These are phyloP conservation scores for Blastobotrys apis DNA, from an alignment of 1,139 yeast species.

Conservation along the genomic window DNA sequence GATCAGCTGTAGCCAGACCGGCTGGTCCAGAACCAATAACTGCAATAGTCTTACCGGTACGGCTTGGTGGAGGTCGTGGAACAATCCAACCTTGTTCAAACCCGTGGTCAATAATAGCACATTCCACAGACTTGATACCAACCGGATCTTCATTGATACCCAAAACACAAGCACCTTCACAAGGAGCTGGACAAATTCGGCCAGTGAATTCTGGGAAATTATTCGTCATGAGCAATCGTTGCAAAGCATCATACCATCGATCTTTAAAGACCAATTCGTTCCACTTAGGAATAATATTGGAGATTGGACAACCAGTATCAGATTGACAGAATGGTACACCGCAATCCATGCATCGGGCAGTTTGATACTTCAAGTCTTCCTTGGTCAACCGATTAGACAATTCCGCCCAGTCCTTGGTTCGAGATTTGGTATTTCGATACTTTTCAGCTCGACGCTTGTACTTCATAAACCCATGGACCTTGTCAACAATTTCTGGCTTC, in stretches of 20 bases:
- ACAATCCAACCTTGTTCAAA: constrained; percentile 95
- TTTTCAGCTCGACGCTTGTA: constrained; percentile 85
- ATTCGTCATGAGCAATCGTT: constrained; percentile 89
- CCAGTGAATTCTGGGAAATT: constrained; percentile 99
- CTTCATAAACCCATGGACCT: constrained; percentile 86
- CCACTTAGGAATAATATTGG: constrained; percentile 97
- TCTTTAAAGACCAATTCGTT: constrained; percentile 93
- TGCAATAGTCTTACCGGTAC: constrained; percentile 85
- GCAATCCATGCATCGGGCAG: constrained; percentile 99
- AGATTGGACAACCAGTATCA: constrained; percentile 96
- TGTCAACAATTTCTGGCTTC: constrained; percentile 62
- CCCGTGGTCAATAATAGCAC: constrained; percentile 94
- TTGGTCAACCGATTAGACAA: constrained; percentile 75
- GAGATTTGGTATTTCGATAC: constrained; percentile 70
- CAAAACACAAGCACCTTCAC: constrained; percentile 96
- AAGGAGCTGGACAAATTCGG: constrained; percentile 98
- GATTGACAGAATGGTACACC: constrained; percentile 99
- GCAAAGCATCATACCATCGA: constrained; percentile 92
- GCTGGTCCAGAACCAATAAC: constrained; percentile 96
- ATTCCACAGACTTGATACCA: constrained; percentile 92
- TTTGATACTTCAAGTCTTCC: constrained; percentile 83
- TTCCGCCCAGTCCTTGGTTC: constrained; percentile 92
- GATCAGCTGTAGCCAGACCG: constrained; percentile 95
- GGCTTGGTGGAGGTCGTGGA: constrained; percentile 70
- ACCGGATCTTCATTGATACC: constrained; percentile 95